Evolutionary conservation across 768 basidiomycete species (phyloP), one percentile per base, ranked within the genome.

Genomic region (Symmetrospora coprosmae): DNA sequence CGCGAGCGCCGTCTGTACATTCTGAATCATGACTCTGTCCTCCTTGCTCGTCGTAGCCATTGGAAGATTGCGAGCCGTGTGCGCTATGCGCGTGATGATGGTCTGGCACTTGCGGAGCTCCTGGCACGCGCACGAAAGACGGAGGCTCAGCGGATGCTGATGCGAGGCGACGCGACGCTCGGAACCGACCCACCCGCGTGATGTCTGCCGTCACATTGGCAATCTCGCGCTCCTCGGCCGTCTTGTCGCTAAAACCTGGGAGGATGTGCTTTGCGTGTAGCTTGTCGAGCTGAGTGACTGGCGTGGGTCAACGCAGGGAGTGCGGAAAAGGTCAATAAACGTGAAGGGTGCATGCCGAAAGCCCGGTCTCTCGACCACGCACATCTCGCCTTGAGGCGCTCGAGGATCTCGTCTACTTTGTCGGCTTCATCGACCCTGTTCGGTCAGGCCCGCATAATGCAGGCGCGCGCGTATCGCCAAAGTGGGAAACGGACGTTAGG

Each of bases 201-300:
- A 99, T 87, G 67, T 86, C 83, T 37, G 78, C 80, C 2, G 91
- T 91, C 48, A 85, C 77, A 21, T 78, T 72, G 70, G 94, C 86
- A 63, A 99, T 99, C 71, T 97, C 91, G 63, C 82, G 79, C 74
- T 97, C 92, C 74, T 99, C 92, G 3, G 82, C 82, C 1, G 85
- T 77, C 51, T 94, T 85, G 79, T 99, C 94, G 71, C 88, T 80
- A 72, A 99, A 99, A 0, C 91, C 92, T 65, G 94, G 94, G 5
- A 99, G 80, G 60, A 84, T 85, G 72, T 94, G 91, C 71, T 87
- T 94, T 65, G 92, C 87, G 67, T 99, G 92, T 4, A 99, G 81
- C 72, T 86, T 94, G 73, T 97, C 94, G 38, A 99, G 82, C 6
- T 80, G 74, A n/a, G 77, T 73, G 69, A 97, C 94, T 97, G 72